These are phyloP conservation scores for Grosmannia huntii DNA, from an alignment of 2,329 filamentous ascomycete species.

Conservation along the genomic window DNA sequence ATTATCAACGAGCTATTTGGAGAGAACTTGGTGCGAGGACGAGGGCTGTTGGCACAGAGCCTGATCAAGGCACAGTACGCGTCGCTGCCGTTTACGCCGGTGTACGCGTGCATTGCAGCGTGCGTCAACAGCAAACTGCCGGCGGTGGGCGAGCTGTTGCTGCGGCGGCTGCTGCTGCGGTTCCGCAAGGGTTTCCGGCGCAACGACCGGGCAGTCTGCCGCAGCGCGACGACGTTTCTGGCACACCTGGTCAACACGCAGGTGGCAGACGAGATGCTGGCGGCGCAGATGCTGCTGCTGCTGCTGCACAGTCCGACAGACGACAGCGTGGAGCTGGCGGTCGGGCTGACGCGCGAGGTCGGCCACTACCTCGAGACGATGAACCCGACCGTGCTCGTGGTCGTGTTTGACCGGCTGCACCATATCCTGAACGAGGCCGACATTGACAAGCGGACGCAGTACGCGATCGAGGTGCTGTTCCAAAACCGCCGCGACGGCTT, in stretches of 20 bases:
- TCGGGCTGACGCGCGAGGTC: conserved; percentile 83
- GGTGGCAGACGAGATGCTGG: conserved; percentile 85
- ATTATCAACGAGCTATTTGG: conserved; percentile 93
- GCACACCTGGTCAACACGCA: conserved; percentile 94
- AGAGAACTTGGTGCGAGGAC: conserved; percentile 84
- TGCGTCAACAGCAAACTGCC: conserved; percentile 97
- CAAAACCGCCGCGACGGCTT: conserved; percentile 93
- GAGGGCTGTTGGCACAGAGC: conserved; percentile 85
- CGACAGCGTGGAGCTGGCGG: conserved; percentile 94
- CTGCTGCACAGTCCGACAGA: conserved; percentile 91
- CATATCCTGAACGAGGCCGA: conserved; percentile 92
- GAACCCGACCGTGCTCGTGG: conserved; percentile 75
- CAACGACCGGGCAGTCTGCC: conserved; percentile 93
- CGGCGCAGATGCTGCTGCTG: conserved; percentile 84
- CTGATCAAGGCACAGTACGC: conserved; percentile 98
- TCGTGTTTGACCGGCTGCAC: conserved; percentile 91
- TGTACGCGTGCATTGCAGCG: conserved; percentile 89
- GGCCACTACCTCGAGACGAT: conserved; percentile 93
- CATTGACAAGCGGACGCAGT: conserved; percentile 96
- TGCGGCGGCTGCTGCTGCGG: conserved; percentile 75
- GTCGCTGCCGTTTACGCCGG: conserved; percentile 88
- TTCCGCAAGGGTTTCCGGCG: conserved; percentile 93
- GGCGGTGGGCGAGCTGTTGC: conserved; percentile 80
- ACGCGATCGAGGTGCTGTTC: conserved; percentile 97
- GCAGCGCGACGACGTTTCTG: conserved; percentile 86